These are phyloP conservation scores for Calocybe gangraenosa DNA, from an alignment of 768 basidiomycete species.

Conservation along the genomic window DNA sequence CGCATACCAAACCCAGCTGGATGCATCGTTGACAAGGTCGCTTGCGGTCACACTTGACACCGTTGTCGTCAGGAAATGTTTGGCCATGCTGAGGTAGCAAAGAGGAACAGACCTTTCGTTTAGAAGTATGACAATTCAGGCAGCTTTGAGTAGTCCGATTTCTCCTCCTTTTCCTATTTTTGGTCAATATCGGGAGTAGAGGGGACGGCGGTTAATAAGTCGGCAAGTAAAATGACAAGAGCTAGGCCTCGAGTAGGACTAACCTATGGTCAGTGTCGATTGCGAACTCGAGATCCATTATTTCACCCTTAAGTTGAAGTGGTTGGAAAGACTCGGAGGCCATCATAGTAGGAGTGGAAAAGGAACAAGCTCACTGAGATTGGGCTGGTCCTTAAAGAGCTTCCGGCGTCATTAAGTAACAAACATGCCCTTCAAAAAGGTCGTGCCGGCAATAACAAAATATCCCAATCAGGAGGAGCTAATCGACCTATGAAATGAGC, in stretches of 20 bases:
- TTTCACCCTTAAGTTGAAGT: conserved; percentile 68
- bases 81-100: conserved; percentile 8
- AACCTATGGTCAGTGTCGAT: conserved; percentile 67
- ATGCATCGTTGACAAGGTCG: conserved; percentile 90
- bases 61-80: conserved; percentile 9
- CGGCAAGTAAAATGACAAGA: conserved; percentile 34
- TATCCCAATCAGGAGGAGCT: conserved; percentile 26
- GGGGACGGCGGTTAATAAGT: conserved; percentile 46
- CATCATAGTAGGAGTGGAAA: conserved; percentile 50
- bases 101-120: conserved; percentile 66
- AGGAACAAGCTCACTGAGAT: conserved; percentile 45
- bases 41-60: conserved; percentile 81
- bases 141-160: conserved; percentile 91
- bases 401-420: conserved; percentile 62
- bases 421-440: conserved; percentile 33
- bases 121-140: conserved; percentile 89
- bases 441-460: conserved; percentile 37
- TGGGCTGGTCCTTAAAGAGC: conserved; percentile 46
- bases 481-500: conserved; percentile 12
- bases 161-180: conserved; percentile 75
- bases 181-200: conserved; percentile 40
- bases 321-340: conserved; percentile 51
- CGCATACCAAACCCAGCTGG: conserved; percentile 75
- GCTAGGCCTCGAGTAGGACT: conserved; percentile 19
- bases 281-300: conserved; percentile 75